phyloP scores from a whole-genome alignment of 2,329 filamentous ascomycete genomes.

The Claviceps lovelessii region DNA sequence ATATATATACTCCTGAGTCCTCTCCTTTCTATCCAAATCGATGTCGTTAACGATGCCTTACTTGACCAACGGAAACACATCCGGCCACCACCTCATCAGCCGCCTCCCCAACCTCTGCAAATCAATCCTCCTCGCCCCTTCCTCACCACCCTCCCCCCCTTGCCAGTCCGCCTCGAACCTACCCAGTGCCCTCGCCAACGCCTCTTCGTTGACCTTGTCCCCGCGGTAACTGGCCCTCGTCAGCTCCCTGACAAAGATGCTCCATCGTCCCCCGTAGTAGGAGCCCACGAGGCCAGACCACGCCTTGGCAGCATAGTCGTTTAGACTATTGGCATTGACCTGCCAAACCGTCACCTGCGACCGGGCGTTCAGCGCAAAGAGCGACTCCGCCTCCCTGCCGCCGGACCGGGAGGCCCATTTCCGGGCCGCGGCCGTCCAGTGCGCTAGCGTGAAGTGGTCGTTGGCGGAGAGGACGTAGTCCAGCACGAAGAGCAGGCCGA shows the following conservation, averaged over 20 bases:
- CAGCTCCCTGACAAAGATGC: constrained; percentile 28
- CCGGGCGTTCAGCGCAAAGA: constrained; percentile 30
- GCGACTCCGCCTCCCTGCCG: constrained; percentile 14
- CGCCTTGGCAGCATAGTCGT: constrained; percentile 34
- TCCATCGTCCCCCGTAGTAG: constrained; percentile 34
- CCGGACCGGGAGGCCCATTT: constrained; percentile 9
- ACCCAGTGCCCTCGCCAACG: neutral
- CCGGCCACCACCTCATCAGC: neutral
- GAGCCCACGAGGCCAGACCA: constrained; percentile 31
- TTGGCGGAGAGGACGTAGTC: constrained; percentile 28
- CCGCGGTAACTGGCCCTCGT: neutral
- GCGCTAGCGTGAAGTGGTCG: constrained; percentile 25
- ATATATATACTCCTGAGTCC: neutral
- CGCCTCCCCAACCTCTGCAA: neutral
- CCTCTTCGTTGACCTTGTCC: neutral
- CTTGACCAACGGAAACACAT: neutral
- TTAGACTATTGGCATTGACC: constrained; percentile 16
- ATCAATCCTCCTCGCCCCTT: neutral
- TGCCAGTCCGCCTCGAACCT: constrained; percentile 4
- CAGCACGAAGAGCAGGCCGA: constrained; percentile 21
- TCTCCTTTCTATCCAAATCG: neutral
- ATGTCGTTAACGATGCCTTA: neutral
- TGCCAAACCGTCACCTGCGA: constrained; percentile 39
- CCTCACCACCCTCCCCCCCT: neutral
- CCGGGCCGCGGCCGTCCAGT: constrained; percentile 27